These are phyloP conservation scores for Barnettozyma botsteinii DNA, from an alignment of 805 yeast species.

Conservation along the genomic window DNA sequence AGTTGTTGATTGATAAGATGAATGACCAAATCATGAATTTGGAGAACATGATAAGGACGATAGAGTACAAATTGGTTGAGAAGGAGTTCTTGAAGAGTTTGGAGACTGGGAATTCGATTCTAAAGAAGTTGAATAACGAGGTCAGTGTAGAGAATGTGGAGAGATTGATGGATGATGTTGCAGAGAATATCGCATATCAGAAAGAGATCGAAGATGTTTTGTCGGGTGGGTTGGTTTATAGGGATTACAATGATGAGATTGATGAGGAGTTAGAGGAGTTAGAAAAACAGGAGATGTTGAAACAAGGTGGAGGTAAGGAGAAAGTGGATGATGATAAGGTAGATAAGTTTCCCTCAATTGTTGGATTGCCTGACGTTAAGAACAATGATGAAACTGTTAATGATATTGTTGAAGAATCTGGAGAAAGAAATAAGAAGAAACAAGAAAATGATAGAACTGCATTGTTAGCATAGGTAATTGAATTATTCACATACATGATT, in stretches of 20 bases:
- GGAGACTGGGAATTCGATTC: slow-evolving; percentile 70
- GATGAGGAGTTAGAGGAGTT: slow-evolving; percentile 88
- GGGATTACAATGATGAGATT: slow-evolving; percentile 73
- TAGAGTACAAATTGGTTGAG: slow-evolving; percentile 88
- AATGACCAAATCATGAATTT: slow-evolving; percentile 73
- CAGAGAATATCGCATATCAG: slow-evolving; percentile 76
- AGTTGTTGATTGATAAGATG: slow-evolving; percentile 60
- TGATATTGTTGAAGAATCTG: background rate
- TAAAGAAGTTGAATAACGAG: slow-evolving; percentile 71
- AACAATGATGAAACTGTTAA: background rate
- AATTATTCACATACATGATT: too few species aligned
- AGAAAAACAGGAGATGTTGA: slow-evolving; percentile 71
- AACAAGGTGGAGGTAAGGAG: background rate
- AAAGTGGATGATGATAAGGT: too few species aligned
- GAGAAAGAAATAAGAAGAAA: background rate
- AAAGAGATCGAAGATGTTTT: slow-evolving; percentile 60
- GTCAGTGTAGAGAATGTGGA: slow-evolving; percentile 78
- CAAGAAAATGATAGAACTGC: slow-evolving; percentile 3
- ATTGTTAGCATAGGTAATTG: slow-evolving; percentile 1
- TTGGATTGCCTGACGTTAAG: slow-evolving; percentile 4
- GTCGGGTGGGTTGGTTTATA: slow-evolving; percentile 30
- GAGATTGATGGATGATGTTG: slow-evolving; percentile 73
- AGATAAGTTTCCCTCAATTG: slow-evolving; percentile 5
- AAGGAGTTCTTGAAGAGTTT: slow-evolving; percentile 78
- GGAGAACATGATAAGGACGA: slow-evolving; percentile 70